Base-by-base conservation (phyloP, 495 filamentous ascomycete species). In the Penicillium fimorum region DNA sequence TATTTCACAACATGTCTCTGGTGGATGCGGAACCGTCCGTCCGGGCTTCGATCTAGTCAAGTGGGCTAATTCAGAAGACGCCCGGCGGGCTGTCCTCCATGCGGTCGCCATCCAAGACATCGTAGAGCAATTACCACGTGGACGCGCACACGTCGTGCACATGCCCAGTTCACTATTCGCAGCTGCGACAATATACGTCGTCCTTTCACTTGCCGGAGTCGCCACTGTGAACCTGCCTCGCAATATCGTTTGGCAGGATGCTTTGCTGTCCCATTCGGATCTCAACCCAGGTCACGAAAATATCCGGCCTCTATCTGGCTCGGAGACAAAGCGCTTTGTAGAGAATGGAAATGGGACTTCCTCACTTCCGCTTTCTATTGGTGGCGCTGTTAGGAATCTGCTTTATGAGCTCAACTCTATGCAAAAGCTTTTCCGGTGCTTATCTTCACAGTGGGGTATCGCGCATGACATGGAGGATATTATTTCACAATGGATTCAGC, bases 401-500 rank as follows among this genome's bases (percentile, higher is more conserved):
- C 56, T 79, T 12, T 80, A 80, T 61, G 77, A 80, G 53, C 62
- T 80, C 53, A 79, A 79, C 50, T 77, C 75, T 15, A 76, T 79
- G 64, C 77, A 78, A 58, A 80, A 79, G 57, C 62, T 80, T 4
- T 79, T 80, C 53, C 68, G 75, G 17, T 79, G 77, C 50, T 59
- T 80, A 4, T 70, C 65, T 17, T 73, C 71, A 3, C 77, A 80
- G 53, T 80, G 77, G 77, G 76, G 77, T 0, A 71, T 80, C 53
- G 77, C 77, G 18, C 69, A 71, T 63, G 75, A 80, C 51, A 80
- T 80, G 77, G 76, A 75, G 47, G 70, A 76, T 40, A 71, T 78
- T 42, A 55, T 79, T 42, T 68, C 75, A 9, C 62, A 72, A 44
- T 80, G 77, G 77, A 80, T 77, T 56, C 64, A 70, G 10, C 57